A percentile compares a stretch with the other conserved stretches of the same genome.
phyloP scores from a whole-genome alignment of 2,329 filamentous ascomycete genomes.

The Reticulascus tulasneorum region DNA sequence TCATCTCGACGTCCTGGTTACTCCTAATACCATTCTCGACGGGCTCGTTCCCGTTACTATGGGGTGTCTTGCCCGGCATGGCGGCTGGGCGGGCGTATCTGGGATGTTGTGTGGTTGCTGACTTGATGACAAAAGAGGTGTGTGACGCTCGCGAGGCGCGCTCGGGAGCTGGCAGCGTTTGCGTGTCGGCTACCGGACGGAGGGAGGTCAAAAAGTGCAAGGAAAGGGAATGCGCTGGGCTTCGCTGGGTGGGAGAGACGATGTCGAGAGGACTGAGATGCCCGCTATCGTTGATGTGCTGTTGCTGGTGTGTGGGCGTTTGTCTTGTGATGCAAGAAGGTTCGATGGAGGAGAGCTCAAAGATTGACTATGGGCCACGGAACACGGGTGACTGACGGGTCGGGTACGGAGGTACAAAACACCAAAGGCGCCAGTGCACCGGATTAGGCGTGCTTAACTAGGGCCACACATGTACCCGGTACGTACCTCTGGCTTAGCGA shows the following conservation, averaged over 20 bases:
- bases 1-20: slow-evolving; percentile 69
- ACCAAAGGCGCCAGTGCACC: neutral
- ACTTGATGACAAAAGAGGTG: slow-evolving; percentile 10
- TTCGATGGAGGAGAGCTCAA: slow-evolving; percentile 23
- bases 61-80: slow-evolving; percentile 72
- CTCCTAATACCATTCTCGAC: slow-evolving; percentile 64
- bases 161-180: slow-evolving; percentile 7
- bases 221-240: too few relatives aligned
- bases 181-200: too few relatives aligned
- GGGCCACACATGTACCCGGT: slow-evolving; percentile 15
- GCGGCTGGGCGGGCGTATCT: slow-evolving; percentile 18
- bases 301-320: slow-evolving; percentile 9
- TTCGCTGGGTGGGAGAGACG: too few relatives aligned
- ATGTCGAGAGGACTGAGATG: slow-evolving; percentile 5
- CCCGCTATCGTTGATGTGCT: slow-evolving; percentile 6
- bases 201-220: too few relatives aligned
- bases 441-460: neutral
- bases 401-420: too few relatives aligned
- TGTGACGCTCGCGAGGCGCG: slow-evolving; percentile 4
- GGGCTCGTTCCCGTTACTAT: slow-evolving; percentile 67
- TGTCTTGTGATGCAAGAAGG: slow-evolving; percentile 25
- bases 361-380: slow-evolving; percentile 18
- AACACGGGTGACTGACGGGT: slow-evolving; percentile 2
- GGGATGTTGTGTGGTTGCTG: slow-evolving; percentile 8
- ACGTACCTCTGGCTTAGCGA: slow-evolving; percentile 7